Base-by-base conservation (phyloP, 305 asterid genomes). In the Solanum hybrid region DNA sequence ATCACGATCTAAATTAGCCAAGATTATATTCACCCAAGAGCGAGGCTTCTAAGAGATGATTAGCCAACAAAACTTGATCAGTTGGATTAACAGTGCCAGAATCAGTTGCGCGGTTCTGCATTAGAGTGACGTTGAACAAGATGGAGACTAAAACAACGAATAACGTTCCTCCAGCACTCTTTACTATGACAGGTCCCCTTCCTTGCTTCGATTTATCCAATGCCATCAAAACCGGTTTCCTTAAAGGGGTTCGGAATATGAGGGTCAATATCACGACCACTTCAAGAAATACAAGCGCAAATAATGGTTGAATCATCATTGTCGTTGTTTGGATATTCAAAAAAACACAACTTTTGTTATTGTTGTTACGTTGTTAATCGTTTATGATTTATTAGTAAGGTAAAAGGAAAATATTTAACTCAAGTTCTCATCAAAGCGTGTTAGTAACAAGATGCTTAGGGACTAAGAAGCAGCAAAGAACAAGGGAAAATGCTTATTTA, bases 171-270 rank as follows among this genome's bases (percentile, higher is more conserved):
- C 95, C 98, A 56, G 96, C 97, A 31, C 98, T 94, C 81, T 93
- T 88, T 5, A 95, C 94, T 31, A 96, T 93, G 20, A 96, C 94
- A 56, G 96, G 98, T 27, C 96, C 98, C 73, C 93, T 90, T 4
- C 98, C 98, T 89, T 93, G 96, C 92, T 96, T 96, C 90, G 92
- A 27, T 34, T 91, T 90, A 91, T 96, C 98, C 78, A 96, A 92
- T 81, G 92, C 34, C 79, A 94, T 85, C 81, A 93, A 87, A 86
- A 93, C 84, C 8, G 96, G 96, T 76, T 92, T 94, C 75, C 98
- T 92, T 88, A 96, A 34, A 84, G 98, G 99, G 66, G 98, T 95
- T 17, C 94, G 93, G 72, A 96, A 96, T 7, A 96, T 93, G 46
- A 96, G 96, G 60, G 91, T 56, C 90, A 96, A 40, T 66, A 94